Evolutionary conservation across 345 rosid species (phyloP).

Genomic region (Arabis hirsuta): DNA sequence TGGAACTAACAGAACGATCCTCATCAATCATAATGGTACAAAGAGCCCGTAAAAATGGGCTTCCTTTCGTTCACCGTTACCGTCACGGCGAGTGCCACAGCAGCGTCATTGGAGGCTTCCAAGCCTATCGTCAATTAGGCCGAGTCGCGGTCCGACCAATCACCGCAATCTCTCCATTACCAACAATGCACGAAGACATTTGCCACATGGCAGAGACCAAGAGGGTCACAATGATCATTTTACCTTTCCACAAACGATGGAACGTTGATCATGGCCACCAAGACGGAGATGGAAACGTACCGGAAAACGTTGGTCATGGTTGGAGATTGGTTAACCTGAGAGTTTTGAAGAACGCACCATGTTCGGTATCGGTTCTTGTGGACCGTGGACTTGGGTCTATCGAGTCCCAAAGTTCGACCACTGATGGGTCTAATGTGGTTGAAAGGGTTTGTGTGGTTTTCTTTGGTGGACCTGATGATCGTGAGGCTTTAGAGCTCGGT

Average conservation of each 20-base stretch:
- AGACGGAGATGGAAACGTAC: slow-evolving; percentile 44
- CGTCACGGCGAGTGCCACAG: slow-evolving; percentile 63
- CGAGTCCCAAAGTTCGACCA: slow-evolving; percentile 41
- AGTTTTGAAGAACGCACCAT: slow-evolving; percentile 70
- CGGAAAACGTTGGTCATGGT: slow-evolving; percentile 71
- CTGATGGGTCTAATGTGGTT: slow-evolving; percentile 23
- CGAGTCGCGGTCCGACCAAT: slow-evolving; percentile 66
- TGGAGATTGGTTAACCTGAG: slow-evolving; percentile 79
- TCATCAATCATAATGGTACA: slow-evolving; percentile 81
- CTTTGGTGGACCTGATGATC: slow-evolving; percentile 85
- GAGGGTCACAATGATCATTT: slow-evolving; percentile 61
- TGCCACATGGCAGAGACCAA: slow-evolving; percentile 78
- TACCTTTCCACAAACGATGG: slow-evolving; percentile 83
- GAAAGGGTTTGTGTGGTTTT: slow-evolving; percentile 66
- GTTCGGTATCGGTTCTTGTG: slow-evolving; percentile 77
- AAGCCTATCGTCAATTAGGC: slow-evolving; percentile 74
- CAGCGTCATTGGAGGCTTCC: slow-evolving; percentile 60
- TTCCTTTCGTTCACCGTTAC: slow-evolving; percentile 66
- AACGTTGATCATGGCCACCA: slow-evolving; percentile 49
- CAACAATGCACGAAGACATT: slow-evolving; percentile 81
- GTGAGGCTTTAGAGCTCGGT: slow-evolving; percentile 77
- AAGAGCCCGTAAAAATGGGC: slow-evolving; percentile 63
- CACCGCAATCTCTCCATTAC: slow-evolving; percentile 60
- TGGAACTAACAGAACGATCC: slow-evolving; percentile 79
- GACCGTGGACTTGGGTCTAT: slow-evolving; percentile 76